Evolutionary conservation across 1,139 yeast species (phyloP).

Genomic region (Pichia sp.): DNA sequence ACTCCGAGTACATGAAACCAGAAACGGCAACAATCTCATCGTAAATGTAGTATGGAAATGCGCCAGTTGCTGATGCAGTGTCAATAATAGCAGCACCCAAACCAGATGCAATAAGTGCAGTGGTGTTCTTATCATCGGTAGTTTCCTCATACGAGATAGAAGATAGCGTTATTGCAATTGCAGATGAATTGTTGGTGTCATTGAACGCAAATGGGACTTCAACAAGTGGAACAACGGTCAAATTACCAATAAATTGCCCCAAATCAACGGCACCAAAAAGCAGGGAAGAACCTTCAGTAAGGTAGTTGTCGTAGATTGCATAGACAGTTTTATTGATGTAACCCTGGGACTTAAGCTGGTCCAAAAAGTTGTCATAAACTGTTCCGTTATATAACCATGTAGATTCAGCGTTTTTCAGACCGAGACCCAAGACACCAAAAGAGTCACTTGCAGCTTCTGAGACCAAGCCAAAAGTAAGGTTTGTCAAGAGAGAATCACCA

Average conservation of each 20-base stretch:
- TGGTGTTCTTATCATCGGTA: conserved; percentile 17
- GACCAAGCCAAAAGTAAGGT: conserved; percentile 50
- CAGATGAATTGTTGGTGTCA: conserved; percentile 32
- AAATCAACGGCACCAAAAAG: conserved; percentile 52
- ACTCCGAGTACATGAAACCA: conserved; percentile 31
- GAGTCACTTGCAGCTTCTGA: conserved; percentile 40
- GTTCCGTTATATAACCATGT: conserved; percentile 23
- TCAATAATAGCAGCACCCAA: conserved; percentile 45
- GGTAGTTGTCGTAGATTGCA: conserved; percentile 30
- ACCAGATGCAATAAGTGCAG: conserved; percentile 27
- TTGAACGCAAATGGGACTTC: conserved; percentile 13
- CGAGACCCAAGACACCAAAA: conserved; percentile 54
- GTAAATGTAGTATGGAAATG: conserved; percentile 38
- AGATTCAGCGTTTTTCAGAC: conserved; percentile 42
- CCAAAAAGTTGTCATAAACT: conserved; percentile 47
- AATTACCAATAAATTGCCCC: conserved; percentile 40
- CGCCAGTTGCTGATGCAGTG: conserved; percentile 54
- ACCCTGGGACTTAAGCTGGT: conserved; percentile 44
- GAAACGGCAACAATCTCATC: conserved; percentile 33
- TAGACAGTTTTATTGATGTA: conserved; percentile 42
- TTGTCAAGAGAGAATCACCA: conserved; percentile 33
- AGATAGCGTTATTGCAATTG: conserved; percentile 33
- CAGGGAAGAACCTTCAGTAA: conserved; percentile 36
- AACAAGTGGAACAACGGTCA: conserved; percentile 37
- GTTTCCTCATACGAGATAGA: conserved; percentile 7